Evolutionary conservation across 495 filamentous ascomycete species (phyloP).

Genomic region (Umbilicaria muhlenbergii): DNA sequence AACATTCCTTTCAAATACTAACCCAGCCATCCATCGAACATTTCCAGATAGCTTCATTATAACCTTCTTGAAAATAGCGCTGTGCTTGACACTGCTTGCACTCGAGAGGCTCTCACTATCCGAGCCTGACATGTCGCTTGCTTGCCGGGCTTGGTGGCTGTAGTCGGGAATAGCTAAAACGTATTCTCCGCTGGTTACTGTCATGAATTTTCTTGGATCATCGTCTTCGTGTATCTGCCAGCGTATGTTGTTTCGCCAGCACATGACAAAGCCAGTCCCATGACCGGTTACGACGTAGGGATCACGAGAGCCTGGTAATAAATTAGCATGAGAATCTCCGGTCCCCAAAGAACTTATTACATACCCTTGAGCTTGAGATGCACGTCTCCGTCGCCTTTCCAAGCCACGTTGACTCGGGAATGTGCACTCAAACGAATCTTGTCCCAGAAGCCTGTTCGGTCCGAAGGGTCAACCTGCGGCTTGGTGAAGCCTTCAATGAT

Average conservation of each 20-base stretch:
- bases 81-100: conserved; percentile 50
- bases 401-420: conserved; percentile 73
- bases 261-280: conserved; percentile 92
- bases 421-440: conserved; percentile 94
- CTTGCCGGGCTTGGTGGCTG: conserved; percentile 65
- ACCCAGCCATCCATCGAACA: conserved; percentile 75
- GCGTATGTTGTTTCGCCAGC: conserved; percentile 82
- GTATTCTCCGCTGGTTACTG: conserved; percentile 85
- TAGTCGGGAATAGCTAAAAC: conserved; percentile 89
- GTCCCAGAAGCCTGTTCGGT: conserved; percentile 95
- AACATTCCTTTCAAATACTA: conserved; percentile 80
- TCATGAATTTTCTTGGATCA: conserved; percentile 87
- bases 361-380: conserved; percentile 82
- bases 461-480: conserved; percentile 81
- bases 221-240: conserved; percentile 71
- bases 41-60: conserved; percentile 96
- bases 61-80: conserved; percentile 85
- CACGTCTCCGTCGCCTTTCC: conserved; percentile 92
- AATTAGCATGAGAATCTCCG: neutral
- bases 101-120: conserved; percentile 49
- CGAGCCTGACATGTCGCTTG: conserved; percentile 22
- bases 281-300: conserved; percentile 87
- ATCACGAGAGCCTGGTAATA: conserved; percentile 54
- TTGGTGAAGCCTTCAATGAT: conserved; percentile 96
- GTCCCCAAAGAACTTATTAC: neutral